Percentiles rank a stretch among this genome's conserved stretches.
These are phyloP conservation scores for Solanum boliviense DNA, from an alignment of 257 asterid genomes.

Conservation along the genomic window DNA sequence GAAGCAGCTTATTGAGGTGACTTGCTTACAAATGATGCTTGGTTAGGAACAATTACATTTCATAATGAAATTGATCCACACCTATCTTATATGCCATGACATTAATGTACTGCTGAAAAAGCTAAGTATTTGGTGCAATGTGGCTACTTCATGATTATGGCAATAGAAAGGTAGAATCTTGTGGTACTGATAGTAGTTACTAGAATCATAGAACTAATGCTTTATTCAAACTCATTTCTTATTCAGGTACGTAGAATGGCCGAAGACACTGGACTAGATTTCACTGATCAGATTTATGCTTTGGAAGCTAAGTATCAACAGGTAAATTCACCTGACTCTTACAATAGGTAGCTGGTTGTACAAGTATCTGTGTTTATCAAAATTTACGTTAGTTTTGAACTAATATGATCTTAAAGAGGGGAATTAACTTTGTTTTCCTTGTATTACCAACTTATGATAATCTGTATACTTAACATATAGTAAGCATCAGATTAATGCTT, in stretches of 20 bases:
- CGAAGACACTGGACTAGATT: slow-evolving; percentile 79
- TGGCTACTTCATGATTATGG: not conserved
- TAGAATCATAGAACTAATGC: not conserved
- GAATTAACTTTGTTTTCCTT: not conserved
- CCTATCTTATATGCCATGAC: not conserved
- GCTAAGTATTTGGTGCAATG: not conserved
- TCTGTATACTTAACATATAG: not conserved
- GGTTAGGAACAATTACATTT: slow-evolving; percentile 5
- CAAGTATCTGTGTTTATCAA: not conserved
- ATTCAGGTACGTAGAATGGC: slow-evolving; percentile 81
- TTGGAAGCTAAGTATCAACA: slow-evolving; percentile 77
- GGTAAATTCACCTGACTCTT: slow-evolving; percentile 20
- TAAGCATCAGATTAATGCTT: no score
- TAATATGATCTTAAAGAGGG: not conserved
- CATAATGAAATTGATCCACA: slow-evolving; percentile 14
- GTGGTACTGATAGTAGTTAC: not conserved
- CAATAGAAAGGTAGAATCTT: not conserved
- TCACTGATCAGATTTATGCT: slow-evolving; percentile 61
- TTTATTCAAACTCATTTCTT: not conserved
- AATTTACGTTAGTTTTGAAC: not conserved
- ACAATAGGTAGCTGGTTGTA: not conserved
- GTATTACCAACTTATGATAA: not conserved
- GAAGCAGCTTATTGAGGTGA: slow-evolving; percentile 68
- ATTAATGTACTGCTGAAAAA: not conserved
- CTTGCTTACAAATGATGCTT: not conserved